Percentiles rank a stretch among this genome's conserved stretches.
Evolutionary conservation across 192 early-diverging fungal species (phyloP).

Genomic region (Backusella mclennaniae): DNA sequence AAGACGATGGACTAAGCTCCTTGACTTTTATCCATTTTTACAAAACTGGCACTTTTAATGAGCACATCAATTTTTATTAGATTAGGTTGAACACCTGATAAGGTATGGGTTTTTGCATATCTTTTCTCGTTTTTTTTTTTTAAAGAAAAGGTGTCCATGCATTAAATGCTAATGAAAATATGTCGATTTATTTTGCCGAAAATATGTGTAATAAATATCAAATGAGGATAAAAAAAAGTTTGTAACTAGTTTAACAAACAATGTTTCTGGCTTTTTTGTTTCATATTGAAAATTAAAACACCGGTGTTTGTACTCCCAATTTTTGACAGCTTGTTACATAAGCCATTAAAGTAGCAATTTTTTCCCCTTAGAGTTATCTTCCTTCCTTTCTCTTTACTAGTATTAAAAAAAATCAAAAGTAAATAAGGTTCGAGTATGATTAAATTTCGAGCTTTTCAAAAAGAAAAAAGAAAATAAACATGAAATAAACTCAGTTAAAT

Average conservation of each 20-base stretch:
- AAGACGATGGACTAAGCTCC: too few relatives aligned
- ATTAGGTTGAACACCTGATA: too few relatives aligned
- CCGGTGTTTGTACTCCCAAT: not conserved
- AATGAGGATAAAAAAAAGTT: too few relatives aligned
- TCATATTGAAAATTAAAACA: not conserved
- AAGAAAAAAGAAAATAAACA: not conserved
- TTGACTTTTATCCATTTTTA: too few relatives aligned
- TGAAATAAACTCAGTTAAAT: not conserved
- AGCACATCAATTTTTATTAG: too few relatives aligned
- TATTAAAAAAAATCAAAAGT: not conserved
- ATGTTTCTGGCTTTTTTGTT: not conserved
- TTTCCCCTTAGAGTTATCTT: not conserved
- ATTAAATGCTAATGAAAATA: too few relatives aligned
- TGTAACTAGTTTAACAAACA: not conserved
- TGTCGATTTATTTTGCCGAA: too few relatives aligned
- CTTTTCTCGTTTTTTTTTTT: too few relatives aligned
- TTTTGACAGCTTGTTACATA: not conserved
- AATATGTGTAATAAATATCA: too few relatives aligned
- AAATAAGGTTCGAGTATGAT: not conserved
- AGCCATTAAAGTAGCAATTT: not conserved
- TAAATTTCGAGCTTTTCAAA: not conserved
- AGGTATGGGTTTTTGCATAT: too few relatives aligned
- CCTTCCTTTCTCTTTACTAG: not conserved
- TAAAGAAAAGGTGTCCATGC: too few relatives aligned
- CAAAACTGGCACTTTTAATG: too few relatives aligned